Evolutionary conservation across 257 asterid species (phyloP), one percentile per base, ranked within the genome.

Genomic region (Datura wrightii): DNA sequence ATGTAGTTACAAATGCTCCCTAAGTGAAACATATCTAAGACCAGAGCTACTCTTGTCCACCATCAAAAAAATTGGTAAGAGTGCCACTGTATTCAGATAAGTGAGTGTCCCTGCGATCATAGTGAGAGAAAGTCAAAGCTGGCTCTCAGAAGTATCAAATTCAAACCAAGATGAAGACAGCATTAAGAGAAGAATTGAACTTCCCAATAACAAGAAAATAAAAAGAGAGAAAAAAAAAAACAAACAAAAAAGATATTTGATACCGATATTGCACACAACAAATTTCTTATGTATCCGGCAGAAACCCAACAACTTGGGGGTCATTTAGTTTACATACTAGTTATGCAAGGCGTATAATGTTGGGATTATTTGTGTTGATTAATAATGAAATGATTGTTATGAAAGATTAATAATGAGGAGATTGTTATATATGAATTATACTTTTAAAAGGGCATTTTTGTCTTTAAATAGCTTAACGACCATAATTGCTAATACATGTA

Each of bases 71-170:
- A 89, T 90, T 80, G 87, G 89, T 67, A 67, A 67, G 78, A 67
- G 5, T 89, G 86, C 97, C 93, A 88, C 92, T 91, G 91, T 88
- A 89, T 88, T 87, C 92, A 92, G 89, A 90, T 86, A 82, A 86
- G 84, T 86, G 91, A 92, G 87, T 48, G 87, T 86, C 89, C 97
- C 94, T 91, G 97, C 93, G 95, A 94, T 90, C 91, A 91, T 84
- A 92, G 92, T 78, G 80, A 87, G 84, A 85, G 81, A 89, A 81
- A 83, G 71, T 55, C 88, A 85, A 86, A 84, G 41, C 69, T 86
- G 84, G 88, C 89, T 86, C 90, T 72, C 87, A 91, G 91, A 88
- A 87, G 87, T 82, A 84, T 89, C 85, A 85, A 86, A 41, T 3
- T 24, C 63, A 62, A 82, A 86, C 53, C 83, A 82, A 84, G 79